These are phyloP conservation scores for Penicillium sp. DNA, from an alignment of 2,329 filamentous ascomycete genomes.

Conservation along the genomic window DNA sequence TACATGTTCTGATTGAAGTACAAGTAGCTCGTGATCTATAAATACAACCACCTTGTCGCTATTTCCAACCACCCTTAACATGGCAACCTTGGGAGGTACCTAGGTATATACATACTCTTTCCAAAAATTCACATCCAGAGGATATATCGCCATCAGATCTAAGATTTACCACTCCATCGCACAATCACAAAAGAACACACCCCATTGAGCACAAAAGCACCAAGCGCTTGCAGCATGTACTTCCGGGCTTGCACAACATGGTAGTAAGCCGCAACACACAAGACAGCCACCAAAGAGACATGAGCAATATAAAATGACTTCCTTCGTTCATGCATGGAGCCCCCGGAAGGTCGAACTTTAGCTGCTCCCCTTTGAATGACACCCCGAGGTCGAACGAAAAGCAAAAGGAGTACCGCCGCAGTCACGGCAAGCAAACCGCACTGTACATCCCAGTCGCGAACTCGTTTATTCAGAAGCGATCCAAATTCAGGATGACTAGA, in stretches of 20 bases:
- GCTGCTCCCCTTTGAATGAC: constrained; percentile 10
- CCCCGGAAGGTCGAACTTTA: constrained; percentile 7
- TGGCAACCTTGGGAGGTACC: too few species aligned
- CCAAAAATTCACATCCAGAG: too few species aligned
- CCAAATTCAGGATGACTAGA: constrained; percentile 36
- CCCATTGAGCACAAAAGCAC: constrained; percentile 44
- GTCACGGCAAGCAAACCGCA: constrained; percentile 49
- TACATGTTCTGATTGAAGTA: too few species aligned
- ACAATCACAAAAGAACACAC: constrained; percentile 23
- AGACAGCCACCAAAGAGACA: constrained; percentile 46
- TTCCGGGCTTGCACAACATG: constrained; percentile 52
- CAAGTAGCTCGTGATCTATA: too few species aligned
- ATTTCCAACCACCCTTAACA: too few species aligned
- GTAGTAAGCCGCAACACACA: constrained; percentile 49
- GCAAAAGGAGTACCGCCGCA: constrained; percentile 44
- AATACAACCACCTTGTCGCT: too few species aligned
- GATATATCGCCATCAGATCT: background rate
- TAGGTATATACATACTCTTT: too few species aligned
- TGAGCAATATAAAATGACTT: constrained; percentile 52
- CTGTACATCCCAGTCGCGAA: constrained; percentile 54
- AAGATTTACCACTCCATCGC: constrained; percentile 6
- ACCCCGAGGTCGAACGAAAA: constrained; percentile 45
- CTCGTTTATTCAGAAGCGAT: constrained; percentile 47
- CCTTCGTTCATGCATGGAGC: constrained; percentile 32
- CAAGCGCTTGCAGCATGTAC: constrained; percentile 49